Evolutionary conservation across 208 protist species (phyloP), one percentile per base, ranked within the genome.

Genomic region (Trypanosoma boissoni): DNA sequence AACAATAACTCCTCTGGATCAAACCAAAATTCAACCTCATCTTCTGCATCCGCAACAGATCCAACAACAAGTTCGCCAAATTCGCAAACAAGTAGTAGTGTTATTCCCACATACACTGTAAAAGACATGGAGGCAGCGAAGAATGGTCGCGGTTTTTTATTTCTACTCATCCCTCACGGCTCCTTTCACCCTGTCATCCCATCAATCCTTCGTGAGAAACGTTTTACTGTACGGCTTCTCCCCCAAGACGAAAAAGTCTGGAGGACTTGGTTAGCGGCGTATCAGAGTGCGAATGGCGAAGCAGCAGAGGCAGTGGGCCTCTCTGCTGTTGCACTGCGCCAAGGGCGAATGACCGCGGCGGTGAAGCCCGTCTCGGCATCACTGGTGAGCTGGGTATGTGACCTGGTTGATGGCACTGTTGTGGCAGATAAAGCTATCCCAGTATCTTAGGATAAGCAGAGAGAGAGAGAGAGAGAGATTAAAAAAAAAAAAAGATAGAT

Each of bases 141-240:
- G 66, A 58, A 65, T 21, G 76, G 76, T 37, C 75, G 74, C 34
- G 86, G 86, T 42, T 94, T 94, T 51, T 64, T 94, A 21, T 18
- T 94, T 9, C 58, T 93, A 18, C 43, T 90, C 36, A 56, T 75
- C 18, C 65, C 67, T 24, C 58, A 80, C 34, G 50, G 62, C n/a
- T 21, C 49, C 26, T 34, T 27, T 46, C 26, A 51, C 3, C 52
- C 63, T 43, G 67, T 67, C 4, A 56, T 61, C n/a, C 46, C 74
- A 37, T 58, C 53, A 57, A 63, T 86, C 9, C 81, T 80, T 2
- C 24, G 43, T 29, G 83, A 94, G 20, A 31, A 67, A n/a, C 83
- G 83, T 44, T 91, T 94, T 55, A 80, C 74, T 28, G 64, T 94
- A 18, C 86, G 86, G 46, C 24, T 77, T n/a, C 55, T 87, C 16